Evolutionary conservation across 2,329 filamentous ascomycete genomes (phyloP).

Genomic region (Cladobotryum protrusum): DNA sequence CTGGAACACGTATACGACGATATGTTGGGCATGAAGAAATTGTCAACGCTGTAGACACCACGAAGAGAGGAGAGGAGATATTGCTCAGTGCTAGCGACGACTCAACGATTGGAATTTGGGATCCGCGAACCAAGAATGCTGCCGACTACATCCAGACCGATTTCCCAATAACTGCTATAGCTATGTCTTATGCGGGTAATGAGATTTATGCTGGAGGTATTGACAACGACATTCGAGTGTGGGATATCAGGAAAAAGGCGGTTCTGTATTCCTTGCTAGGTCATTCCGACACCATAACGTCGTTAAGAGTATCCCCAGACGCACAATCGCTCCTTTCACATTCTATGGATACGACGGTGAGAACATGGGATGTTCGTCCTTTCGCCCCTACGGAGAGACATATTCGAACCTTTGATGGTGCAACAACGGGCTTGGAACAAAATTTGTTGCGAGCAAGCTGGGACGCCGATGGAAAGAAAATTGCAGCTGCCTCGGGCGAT

Average conservation of each 20-base stretch:
- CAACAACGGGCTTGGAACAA: constrained; percentile 79
- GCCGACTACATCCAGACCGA: constrained; percentile 84
- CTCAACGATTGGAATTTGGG: constrained; percentile 91
- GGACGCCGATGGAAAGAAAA: constrained; percentile 78
- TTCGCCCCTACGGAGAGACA: constrained; percentile 86
- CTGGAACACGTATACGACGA: constrained; percentile 82
- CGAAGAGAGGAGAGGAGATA: constrained; percentile 82
- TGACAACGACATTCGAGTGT: constrained; percentile 95
- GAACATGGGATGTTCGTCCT: constrained; percentile 93
- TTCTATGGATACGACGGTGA: constrained; percentile 86
- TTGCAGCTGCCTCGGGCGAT: constrained; percentile 85
- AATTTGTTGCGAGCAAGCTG: constrained; percentile 88
- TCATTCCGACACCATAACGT: constrained; percentile 88
- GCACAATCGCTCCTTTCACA: constrained; percentile 86
- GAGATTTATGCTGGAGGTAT: constrained; percentile 93
- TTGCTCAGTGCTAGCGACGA: constrained; percentile 91
- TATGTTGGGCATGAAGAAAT: constrained; percentile 93
- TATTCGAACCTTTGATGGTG: constrained; percentile 87
- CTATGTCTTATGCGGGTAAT: constrained; percentile 88
- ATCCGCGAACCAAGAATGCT: constrained; percentile 83
- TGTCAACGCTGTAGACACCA: constrained; percentile 88
- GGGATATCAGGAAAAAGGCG: constrained; percentile 90
- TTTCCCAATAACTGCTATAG: constrained; percentile 86
- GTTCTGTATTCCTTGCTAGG: constrained; percentile 83
- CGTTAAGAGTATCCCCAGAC: constrained; percentile 85